Base-by-base conservation (phyloP, 148 eudicot species). In the Rhododendron kiyosumense region DNA sequence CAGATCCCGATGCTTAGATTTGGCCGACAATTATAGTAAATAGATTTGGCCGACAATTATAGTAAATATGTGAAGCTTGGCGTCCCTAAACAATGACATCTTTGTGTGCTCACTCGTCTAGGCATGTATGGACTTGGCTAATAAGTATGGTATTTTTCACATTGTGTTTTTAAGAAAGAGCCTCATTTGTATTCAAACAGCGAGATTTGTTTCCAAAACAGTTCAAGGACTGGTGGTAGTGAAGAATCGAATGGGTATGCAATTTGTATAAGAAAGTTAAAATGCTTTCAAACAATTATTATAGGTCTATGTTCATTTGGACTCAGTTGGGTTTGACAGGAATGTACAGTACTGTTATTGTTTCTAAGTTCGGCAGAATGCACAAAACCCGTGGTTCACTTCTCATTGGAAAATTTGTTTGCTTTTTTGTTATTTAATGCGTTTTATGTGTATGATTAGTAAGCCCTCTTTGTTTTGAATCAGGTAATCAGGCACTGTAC, bases 401-500 rank as follows among this genome's bases (percentile, higher is more conserved):
- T 14, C 18, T 26, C n/a, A 20, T 81, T 15, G 43, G 32, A 28
- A 52, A 17, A 15, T 57, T 57, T 81, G 45, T 81, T 81, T 22
- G 45, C 6, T 81, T 81, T 81, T 81, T 57, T 75, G n/a, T 85
- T 15, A n/a, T 75, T 22, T 15, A 4, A 43, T 22, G 61, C 7
- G 48, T 76, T 65, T 79, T 87, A 38, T 57, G 6, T 26, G 22
- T 7, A 67, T 67, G 49, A 20, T 30, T 83, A 41, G 65, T 41
- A 59, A 59, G 65, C 54, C 59, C 71, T 76, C 78, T 85, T 82
- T 83, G 57, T 79, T 78, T 26, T 86, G 81, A 51, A 78, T 80
- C 83, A 76, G 84, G 74, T 61, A 43, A 57, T 79, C 85, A 73
- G 63, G 83, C 74, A 22, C 36, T 83, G 74, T 69, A 69, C 65